phyloP scores from a whole-genome alignment of 1,284 basidiomycete genomes.

The Moesziomyces parantarcticus region DNA sequence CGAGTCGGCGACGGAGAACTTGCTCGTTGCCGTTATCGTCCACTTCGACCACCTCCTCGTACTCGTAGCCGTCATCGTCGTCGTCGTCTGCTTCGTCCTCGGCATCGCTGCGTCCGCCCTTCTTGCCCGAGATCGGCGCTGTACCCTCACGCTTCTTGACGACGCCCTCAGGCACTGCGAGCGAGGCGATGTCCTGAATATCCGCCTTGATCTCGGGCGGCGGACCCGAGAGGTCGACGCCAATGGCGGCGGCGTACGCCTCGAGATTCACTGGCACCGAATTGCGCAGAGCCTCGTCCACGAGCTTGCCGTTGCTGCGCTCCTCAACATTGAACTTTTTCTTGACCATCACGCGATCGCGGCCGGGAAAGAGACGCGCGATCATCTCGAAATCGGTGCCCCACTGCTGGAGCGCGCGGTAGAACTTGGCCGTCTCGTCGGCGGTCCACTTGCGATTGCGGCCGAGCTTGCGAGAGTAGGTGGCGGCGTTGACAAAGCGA shows the following conservation, averaged over 20 bases:
- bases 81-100: slow-evolving; percentile 32
- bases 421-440: slow-evolving; percentile 87
- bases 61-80: slow-evolving; percentile 45
- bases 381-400: slow-evolving; percentile 93
- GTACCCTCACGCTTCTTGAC: slow-evolving; percentile 40
- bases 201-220: slow-evolving; percentile 58
- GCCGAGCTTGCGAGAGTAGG: slow-evolving; percentile 75
- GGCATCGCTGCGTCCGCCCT: slow-evolving; percentile 36
- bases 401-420: slow-evolving; percentile 82
- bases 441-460: slow-evolving; percentile 81
- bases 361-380: slow-evolving; percentile 81
- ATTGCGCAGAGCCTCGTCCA: slow-evolving; percentile 60
- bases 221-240: slow-evolving; percentile 64
- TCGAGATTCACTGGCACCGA: slow-evolving; percentile 59
- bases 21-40: slow-evolving; percentile 51
- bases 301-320: slow-evolving; percentile 74
- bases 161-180: slow-evolving; percentile 9
- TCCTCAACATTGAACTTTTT: slow-evolving; percentile 91
- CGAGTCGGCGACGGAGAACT: slow-evolving; percentile 32
- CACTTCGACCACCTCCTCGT: slow-evolving; percentile 54
- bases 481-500: slow-evolving; percentile 81
- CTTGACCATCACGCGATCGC: slow-evolving; percentile 87
- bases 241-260: slow-evolving; percentile 60
- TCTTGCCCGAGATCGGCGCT: slow-evolving; percentile 18
- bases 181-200: slow-evolving; percentile 29